Base-by-base conservation (phyloP, 2,329 filamentous ascomycete species). In the Mycosphaerella sp. region DNA sequence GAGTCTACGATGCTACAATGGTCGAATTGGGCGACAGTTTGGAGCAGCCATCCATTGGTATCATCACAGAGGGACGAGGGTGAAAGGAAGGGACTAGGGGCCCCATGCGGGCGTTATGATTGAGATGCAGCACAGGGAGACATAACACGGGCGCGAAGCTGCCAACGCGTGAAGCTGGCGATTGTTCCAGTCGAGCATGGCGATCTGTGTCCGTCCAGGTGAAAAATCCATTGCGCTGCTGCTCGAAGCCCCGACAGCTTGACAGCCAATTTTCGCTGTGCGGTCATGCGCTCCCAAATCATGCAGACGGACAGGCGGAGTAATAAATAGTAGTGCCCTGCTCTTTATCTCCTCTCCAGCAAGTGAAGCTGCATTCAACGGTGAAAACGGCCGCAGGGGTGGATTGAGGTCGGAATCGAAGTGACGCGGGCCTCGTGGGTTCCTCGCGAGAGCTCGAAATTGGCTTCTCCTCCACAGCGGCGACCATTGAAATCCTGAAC, bases 1-100 rank as follows among this genome's bases (percentile, higher is more conserved):
- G 78, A 56, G 82, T 94, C 1, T 95, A 93, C 70, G 87, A 93
- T 66, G 79, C 79, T 61, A 93, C 88, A 0, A 79, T 95, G 58
- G 78, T 87, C 35, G 78, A 86, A 63, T 69, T 95, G 12, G 87
- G 86, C 0, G 82, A 85, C 62, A 75, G 79, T 9, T 69, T 93
- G 25, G 83, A 79, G 16, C 70, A 68, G 10, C 66, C 68, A 2
- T 68, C 68, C 37, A 74, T 76, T 58, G 73, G 73, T 2, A 72
- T 76, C 42, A 69, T 74, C 21, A 75, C 73, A 1, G 72, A 75
- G 48, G 53, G 59, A 8, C 51, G 60, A 51, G 51, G 53, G n/a
- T 59, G 44, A 55, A 18, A 17, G 16, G n/a, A 25, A 10, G 9
- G 28, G 6, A 28, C 21, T n/a, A 44, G 34, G 35, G 25, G 17